Evolutionary conservation across 2,329 filamentous ascomycete genomes (phyloP), one percentile per base, ranked within the genome.

Genomic region (Nigrograna mackinnonii): DNA sequence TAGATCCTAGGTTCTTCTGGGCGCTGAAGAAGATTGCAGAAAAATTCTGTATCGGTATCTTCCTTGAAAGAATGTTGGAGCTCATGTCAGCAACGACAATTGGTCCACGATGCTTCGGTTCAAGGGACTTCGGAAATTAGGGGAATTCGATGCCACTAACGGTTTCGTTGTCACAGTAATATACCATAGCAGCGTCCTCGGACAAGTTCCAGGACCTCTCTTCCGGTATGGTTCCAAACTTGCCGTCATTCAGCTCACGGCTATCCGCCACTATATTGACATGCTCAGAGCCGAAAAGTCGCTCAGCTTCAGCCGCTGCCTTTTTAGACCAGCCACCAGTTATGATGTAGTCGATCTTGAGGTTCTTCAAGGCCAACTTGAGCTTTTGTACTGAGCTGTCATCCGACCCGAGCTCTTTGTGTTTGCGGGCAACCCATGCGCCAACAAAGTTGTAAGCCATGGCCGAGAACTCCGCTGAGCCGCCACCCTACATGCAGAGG

Each of bases 21-120:
- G 31, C 31, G 31, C 31, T 16, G 31, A 34, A 34, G 31, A 34
- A 34, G 31, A 34, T 34, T 34, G 31, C 31, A 34, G 31, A 34
- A 34, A 34, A 34, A 34, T 34, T 34, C 31, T 18, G 31, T 16
- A 34, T 34, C 31, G 31, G 31, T 34, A 34, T 34, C 31, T 34
- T 34, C 31, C 31, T 34, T 34, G 31, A 34, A 34, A 34, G 31
- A 34, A 34, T 34, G 31, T 34, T 34, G 31, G 31, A 34, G 31
- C 31, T 34, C 31, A 34, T 34, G 31, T 34, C 31, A 34, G 31
- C 31, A 34, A 34, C 31, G 31, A 34, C 31, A 34, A 34, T 34
- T 34, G 31, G 31, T 34, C 31, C 31, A 34, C 17, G 11, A 34
- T 34, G 31, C 31, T 34, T 34, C 31, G 31, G 31, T 34, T 34